A percentile compares a stretch with the other conserved stretches of the same genome.
Evolutionary conservation across 2,329 filamentous ascomycete species (phyloP).

Genomic region (Hortaea werneckii): DNA sequence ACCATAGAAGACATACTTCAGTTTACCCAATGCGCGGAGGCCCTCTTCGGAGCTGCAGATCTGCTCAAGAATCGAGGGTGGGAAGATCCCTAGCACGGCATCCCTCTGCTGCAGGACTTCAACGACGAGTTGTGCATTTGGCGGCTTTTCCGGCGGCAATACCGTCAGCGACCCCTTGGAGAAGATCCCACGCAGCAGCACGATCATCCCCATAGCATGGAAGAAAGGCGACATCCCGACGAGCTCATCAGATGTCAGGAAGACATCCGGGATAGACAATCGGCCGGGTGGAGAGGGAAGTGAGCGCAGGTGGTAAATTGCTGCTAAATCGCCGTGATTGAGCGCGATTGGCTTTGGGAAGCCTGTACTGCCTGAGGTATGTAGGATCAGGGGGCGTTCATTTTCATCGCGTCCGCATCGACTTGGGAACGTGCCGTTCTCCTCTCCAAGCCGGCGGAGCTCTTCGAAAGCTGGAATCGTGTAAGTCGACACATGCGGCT

Average conservation of each 20-base stretch:
- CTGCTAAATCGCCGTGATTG: not conserved
- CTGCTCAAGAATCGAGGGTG: conserved; percentile 4
- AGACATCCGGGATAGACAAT: not conserved
- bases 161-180: not conserved
- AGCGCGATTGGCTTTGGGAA: conserved; percentile 4
- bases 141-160: conserved; percentile 1
- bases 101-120: conserved; percentile 3
- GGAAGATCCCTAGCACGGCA: not conserved
- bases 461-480: conserved; percentile 1
- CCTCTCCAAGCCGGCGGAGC: not conserved
- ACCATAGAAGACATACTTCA: conserved; percentile 3
- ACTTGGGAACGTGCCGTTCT: not conserved
- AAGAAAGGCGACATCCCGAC: conserved; percentile 1
- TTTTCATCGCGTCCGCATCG: not conserved
- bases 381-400: conserved; percentile 1
- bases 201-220: not conserved
- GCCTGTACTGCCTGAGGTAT: conserved; percentile 5
- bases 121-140: conserved; percentile 1
- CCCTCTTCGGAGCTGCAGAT: not conserved
- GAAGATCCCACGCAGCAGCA: not conserved
- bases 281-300: not conserved
- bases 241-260: not conserved
- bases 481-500: not conserved
- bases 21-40: not conserved
- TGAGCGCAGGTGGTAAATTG: not conserved